Evolutionary conservation across 1,284 basidiomycete species (phyloP).

Genomic region (Tilletiopsis washingtonensis): DNA sequence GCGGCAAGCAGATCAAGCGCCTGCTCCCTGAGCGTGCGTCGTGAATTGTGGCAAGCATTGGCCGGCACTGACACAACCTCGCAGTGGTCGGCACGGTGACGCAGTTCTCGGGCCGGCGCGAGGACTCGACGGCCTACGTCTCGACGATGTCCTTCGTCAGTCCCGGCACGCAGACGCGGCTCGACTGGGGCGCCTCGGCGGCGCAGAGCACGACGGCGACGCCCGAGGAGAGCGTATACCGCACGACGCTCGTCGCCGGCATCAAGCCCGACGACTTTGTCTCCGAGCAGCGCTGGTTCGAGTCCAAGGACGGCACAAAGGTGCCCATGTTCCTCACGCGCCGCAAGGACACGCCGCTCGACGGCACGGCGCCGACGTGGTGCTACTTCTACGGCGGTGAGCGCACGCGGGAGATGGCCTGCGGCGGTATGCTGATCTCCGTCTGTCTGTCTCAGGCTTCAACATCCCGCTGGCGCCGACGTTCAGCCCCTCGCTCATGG

Average conservation of each 20-base stretch:
- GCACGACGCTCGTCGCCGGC: conserved; percentile 60
- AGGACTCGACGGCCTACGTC: conserved; percentile 63
- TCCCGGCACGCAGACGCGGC: conserved; percentile 57
- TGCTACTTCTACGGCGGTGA: conserved; percentile 61
- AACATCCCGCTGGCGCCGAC: conserved; percentile 63
- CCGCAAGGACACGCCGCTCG: conserved; percentile 62
- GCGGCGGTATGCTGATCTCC: too few species aligned
- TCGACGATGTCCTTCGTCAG: conserved; percentile 64
- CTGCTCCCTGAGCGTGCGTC: conserved; percentile 54
- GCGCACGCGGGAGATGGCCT: too few species aligned
- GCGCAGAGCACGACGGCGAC: background rate
- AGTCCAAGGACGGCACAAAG: conserved; percentile 67
- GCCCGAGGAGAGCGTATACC: conserved; percentile 56
- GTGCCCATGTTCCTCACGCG: conserved; percentile 81
- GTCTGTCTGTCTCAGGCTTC: conserved; percentile 28
- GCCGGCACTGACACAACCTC: background rate
- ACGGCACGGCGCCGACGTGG: conserved; percentile 69
- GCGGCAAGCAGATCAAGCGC: conserved; percentile 57
- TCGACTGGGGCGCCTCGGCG: conserved; percentile 18
- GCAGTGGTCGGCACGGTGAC: conserved; percentile 62
- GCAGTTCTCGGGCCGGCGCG: conserved; percentile 54
- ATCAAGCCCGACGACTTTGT: conserved; percentile 65
- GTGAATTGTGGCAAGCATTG: background rate
- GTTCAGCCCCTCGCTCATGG: conserved; percentile 65
- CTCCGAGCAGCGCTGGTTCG: conserved; percentile 57